A percentile compares a stretch with the other conserved stretches of the same genome.
Evolutionary conservation across 768 basidiomycete species (phyloP).

Genomic region (Amanita pallidorosea): DNA sequence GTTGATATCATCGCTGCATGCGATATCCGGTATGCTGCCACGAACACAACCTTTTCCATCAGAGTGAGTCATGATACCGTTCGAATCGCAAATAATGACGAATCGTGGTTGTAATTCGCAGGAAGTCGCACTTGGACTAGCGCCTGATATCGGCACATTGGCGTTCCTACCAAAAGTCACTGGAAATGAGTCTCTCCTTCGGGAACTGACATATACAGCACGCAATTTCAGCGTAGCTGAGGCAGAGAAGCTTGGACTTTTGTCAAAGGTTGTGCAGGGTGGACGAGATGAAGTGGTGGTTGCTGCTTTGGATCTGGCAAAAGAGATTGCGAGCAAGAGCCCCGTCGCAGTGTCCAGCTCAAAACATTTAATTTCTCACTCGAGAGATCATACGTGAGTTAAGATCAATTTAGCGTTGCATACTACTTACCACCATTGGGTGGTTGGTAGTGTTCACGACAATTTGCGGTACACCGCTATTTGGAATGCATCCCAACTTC

Average conservation of each 20-base stretch:
- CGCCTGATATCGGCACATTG: constrained; percentile 82
- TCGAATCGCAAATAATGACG: background rate
- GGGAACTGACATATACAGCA: constrained; percentile 71
- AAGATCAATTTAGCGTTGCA: background rate
- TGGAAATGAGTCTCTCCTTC: constrained; percentile 60
- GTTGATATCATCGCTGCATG: constrained; percentile 68
- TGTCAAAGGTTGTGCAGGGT: constrained; percentile 64
- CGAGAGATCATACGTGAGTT: constrained; percentile 66
- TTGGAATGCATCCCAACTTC: background rate
- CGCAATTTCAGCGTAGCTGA: constrained; percentile 59
- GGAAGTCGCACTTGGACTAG: constrained; percentile 79
- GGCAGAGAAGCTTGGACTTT: constrained; percentile 58
- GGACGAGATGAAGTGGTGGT: constrained; percentile 53
- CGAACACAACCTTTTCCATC: constrained; percentile 54
- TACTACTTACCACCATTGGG: background rate
- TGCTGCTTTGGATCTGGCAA: constrained; percentile 58
- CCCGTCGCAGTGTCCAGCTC: constrained; percentile 71
- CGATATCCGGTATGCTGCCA: constrained; percentile 69
- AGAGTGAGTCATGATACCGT: constrained; percentile 36
- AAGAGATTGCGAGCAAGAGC: constrained; percentile 59
- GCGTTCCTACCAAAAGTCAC: constrained; percentile 72
- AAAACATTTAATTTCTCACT: constrained; percentile 70
- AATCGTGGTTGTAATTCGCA: constrained; percentile 18
- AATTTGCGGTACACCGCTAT: constrained; percentile 3
- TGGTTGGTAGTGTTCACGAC: background rate